Evolutionary conservation across 495 filamentous ascomycete species (phyloP), one percentile per base, ranked within the genome.

Genomic region (Parathielavia appendiculata): DNA sequence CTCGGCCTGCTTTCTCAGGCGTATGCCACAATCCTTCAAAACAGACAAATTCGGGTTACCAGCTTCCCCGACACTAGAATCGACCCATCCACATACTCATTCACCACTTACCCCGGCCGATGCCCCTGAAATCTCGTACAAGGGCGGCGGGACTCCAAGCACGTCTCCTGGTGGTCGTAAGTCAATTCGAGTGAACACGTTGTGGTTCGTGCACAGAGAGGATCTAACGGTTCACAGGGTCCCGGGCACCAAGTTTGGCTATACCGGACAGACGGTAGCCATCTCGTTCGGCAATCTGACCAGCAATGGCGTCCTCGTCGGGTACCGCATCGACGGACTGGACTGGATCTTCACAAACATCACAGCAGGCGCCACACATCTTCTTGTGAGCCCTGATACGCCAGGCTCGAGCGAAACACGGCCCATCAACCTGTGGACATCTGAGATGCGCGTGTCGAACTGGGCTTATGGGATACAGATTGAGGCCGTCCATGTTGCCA

Each of bases 311-410:
- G 80, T 80, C 10, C 73, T 88, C 13, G 68, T 88, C 30, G 85
- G 79, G 35, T 87, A 85, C 61, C 82, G 85, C 12, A 71, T 87
- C 45, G 77, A 75, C 9, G 83, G 82, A 8, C 75, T 84, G 47
- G 85, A 87, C 63, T 88, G 85, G 83, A 74, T 75, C 41, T 84
- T 87, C 60, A 83, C 84, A 40, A 88, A 88, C 69, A 77, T 88
- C 36, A 86, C 84, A 5, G 79, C 76, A 0, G 75, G 77, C 10
- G 73, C 74, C 16, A 85, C 83, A 1, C 84, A 88, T 58, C 77
- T 86, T 32, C 77, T 88, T 47, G 75, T 85, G 38, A 77, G 63
- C 36, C 63, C 71, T 17, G 60, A 63, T 2, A 79, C 76, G 0
- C 70, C 73, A 0, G 76, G 75, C 14, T 67, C 77, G 14, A 66